Evolutionary conservation across 2,329 filamentous ascomycete genomes (phyloP).

Genomic region (Diaporthe citrichinensis): DNA sequence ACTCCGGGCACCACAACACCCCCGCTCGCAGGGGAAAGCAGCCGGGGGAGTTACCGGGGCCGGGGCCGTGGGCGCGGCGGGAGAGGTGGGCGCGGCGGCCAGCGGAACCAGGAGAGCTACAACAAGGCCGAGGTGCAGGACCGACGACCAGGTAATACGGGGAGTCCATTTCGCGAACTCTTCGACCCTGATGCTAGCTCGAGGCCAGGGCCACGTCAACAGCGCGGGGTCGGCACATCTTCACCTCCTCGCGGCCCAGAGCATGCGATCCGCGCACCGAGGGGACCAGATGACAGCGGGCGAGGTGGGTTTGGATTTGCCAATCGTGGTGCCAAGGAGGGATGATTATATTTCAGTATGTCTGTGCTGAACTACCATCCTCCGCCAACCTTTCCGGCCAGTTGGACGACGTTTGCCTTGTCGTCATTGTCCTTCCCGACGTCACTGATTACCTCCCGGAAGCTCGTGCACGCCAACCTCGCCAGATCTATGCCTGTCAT

Average conservation of each 20-base stretch:
- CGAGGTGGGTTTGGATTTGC: constrained; percentile 85
- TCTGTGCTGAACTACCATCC: constrained; percentile 78
- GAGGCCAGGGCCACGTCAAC: constrained; percentile 70
- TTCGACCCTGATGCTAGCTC: constrained; percentile 82
- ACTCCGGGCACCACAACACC: constrained; percentile 75
- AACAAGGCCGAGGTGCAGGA: constrained; percentile 45
- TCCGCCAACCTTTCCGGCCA: constrained; percentile 92
- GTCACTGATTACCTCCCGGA: constrained; percentile 93
- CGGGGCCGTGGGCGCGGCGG: constrained; percentile 62
- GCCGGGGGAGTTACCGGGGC: constrained; percentile 59
- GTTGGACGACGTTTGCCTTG: constrained; percentile 85
- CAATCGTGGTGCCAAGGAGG: constrained; percentile 69
- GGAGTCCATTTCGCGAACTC: constrained; percentile 69
- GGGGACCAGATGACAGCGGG: constrained; percentile 83
- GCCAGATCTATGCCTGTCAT: constrained; percentile 79
- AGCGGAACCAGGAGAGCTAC: constrained; percentile 52
- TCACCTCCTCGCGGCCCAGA: constrained; percentile 69
- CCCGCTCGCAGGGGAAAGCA: constrained; percentile 61
- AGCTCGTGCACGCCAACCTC: constrained; percentile 86
- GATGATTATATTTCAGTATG: constrained; percentile 53
- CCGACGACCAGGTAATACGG: constrained; percentile 47
- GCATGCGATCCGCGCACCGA: constrained; percentile 79
- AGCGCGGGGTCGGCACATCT: constrained; percentile 56
- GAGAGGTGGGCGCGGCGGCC: constrained; percentile 57
- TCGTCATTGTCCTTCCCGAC: constrained; percentile 84